A percentile compares a stretch with the other conserved stretches of the same genome.
Conservation (phyloP, 768 basidiomycete species). For the Candolleomyces efflorescens region DNA sequence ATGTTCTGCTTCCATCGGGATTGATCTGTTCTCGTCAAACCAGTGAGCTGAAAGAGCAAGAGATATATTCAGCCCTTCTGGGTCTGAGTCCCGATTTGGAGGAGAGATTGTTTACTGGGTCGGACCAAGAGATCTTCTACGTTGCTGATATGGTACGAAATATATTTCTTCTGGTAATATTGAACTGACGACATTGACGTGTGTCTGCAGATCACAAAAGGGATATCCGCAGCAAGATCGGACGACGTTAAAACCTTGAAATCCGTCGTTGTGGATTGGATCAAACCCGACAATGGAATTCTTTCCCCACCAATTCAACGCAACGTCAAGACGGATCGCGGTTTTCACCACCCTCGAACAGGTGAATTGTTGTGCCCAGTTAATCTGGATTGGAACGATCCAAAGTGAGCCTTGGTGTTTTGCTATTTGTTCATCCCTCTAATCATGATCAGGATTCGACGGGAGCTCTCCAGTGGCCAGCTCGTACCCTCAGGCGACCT, state of each 20-base stretch:
- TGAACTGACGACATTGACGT: neutral
- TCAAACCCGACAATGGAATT: conserved; percentile 7
- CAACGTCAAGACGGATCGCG: conserved; percentile 11
- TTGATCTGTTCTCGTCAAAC: neutral
- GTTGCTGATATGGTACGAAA: conserved; percentile 14
- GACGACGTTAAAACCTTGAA: conserved; percentile 6
- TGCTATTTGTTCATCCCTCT: too few species aligned
- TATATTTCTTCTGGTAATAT: neutral
- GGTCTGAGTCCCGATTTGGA: conserved; percentile 12
- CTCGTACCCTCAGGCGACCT: neutral
- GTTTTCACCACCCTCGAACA: conserved; percentile 6
- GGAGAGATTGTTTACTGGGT: conserved; percentile 9
- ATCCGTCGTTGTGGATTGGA: conserved; percentile 11
- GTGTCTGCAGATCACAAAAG: conserved; percentile 14
- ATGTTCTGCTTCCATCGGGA: too few species aligned
- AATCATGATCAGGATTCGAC: neutral
- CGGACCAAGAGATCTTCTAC: conserved; percentile 10
- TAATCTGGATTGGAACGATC: neutral
- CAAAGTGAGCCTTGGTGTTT: too few species aligned
- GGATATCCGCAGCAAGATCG: conserved; percentile 3
- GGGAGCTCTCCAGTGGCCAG: neutral
- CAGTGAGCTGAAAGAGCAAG: conserved; percentile 13
- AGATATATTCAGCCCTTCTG: conserved; percentile 13
- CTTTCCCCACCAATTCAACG: conserved; percentile 8
- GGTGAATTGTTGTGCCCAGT: neutral